A percentile compares a stretch with the other conserved stretches of the same genome.
These are phyloP conservation scores for Chalciporus sp. DNA, from an alignment of 1,284 basidiomycete genomes.

Conservation along the genomic window DNA sequence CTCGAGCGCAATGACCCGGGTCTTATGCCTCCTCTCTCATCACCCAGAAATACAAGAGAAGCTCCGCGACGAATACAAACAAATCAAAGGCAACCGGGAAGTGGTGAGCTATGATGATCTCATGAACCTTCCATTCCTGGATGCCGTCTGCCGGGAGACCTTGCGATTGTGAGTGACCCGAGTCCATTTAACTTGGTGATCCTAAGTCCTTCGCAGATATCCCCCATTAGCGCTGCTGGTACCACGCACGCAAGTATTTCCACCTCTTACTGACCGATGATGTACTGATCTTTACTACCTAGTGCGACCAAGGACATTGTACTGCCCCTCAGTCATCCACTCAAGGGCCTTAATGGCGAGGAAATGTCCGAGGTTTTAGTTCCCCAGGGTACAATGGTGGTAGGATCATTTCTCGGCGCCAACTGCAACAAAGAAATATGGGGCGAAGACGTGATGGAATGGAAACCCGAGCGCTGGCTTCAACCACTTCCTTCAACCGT, in stretches of 20 bases:
- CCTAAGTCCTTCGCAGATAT: background rate
- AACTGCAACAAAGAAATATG: slow-evolving; percentile 36
- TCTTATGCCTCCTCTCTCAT: background rate
- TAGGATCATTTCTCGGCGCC: slow-evolving; percentile 28
- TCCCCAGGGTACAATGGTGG: slow-evolving; percentile 27
- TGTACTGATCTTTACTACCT: background rate
- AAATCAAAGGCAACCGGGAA: slow-evolving; percentile 7
- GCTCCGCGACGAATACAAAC: slow-evolving; percentile 21
- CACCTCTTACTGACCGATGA: background rate
- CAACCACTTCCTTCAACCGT: slow-evolving; percentile 17
- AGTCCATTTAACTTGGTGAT: background rate
- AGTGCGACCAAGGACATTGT: slow-evolving; percentile 17
- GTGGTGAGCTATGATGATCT: slow-evolving; percentile 21
- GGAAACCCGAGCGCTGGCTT: too few species aligned
- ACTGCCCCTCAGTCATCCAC: slow-evolving; percentile 5
- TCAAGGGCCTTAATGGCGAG: slow-evolving; percentile 10
- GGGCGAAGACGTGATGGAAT: too few species aligned
- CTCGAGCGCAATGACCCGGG: background rate
- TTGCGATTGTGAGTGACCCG: slow-evolving; percentile 19
- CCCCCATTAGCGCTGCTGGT: slow-evolving; percentile 1
- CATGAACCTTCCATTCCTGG: slow-evolving; percentile 25
- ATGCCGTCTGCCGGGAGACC: slow-evolving; percentile 26
- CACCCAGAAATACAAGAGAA: slow-evolving; percentile 23
- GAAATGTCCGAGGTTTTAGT: slow-evolving; percentile 29
- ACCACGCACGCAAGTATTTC: background rate